A percentile compares a stretch with the other conserved stretches of the same genome.
These are phyloP conservation scores for Tothia fuscella DNA, from an alignment of 2,329 filamentous ascomycete genomes.

Conservation along the genomic window DNA sequence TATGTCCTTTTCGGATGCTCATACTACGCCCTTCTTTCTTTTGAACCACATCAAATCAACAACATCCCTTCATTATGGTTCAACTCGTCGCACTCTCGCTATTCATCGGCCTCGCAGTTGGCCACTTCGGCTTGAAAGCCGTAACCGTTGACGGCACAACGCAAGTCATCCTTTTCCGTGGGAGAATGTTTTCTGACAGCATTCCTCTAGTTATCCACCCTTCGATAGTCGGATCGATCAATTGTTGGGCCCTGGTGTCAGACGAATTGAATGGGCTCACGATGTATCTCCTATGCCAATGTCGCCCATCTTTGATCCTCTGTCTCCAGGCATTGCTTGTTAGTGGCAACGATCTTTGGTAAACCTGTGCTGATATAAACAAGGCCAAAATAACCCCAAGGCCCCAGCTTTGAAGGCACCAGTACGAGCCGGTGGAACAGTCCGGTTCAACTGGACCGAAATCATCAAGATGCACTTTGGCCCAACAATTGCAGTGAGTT, in stretches of 20 bases:
- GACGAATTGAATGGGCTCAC: constrained; percentile 4
- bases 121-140: background rate
- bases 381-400: constrained; percentile 1
- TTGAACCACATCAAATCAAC: background rate
- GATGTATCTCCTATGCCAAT: background rate
- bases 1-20: background rate
- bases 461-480: constrained; percentile 8
- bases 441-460: constrained; percentile 1
- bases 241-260: background rate
- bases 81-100: background rate
- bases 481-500: constrained; percentile 2
- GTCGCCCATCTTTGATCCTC: background rate
- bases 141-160: background rate
- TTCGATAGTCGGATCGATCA: constrained; percentile 1
- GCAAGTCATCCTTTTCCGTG: background rate
- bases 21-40: background rate
- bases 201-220: background rate
- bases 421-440: constrained; percentile 3
- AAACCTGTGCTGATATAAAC: background rate
- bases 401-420: background rate
- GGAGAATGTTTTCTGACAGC: background rate
- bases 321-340: background rate
- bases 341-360: background rate
- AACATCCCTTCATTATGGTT: background rate
- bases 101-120: background rate